These are phyloP conservation scores for Artemisia argyi DNA, from an alignment of 129 eudicot species.

Conservation along the genomic window DNA sequence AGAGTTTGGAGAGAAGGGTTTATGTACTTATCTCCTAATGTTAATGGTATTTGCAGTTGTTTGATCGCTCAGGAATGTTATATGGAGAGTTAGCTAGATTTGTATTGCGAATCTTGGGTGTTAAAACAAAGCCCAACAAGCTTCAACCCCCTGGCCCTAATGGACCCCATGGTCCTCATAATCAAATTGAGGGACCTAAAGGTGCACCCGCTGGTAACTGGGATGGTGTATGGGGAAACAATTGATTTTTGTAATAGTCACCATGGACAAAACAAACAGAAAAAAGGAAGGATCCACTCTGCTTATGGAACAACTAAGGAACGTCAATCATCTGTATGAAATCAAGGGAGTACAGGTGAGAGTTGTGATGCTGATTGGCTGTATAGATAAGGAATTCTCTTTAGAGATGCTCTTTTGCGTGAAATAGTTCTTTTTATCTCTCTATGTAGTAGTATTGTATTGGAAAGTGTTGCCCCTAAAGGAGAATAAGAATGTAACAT, in stretches of 20 bases:
- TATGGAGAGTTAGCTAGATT: conserved; percentile 92
- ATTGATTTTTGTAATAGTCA: conserved; percentile 14
- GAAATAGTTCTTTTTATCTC: conserved; percentile 11
- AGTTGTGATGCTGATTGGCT: conserved; percentile 20
- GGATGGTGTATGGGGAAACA: conserved; percentile 88
- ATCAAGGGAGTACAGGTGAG: conserved; percentile 19
- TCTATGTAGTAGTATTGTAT: conserved; percentile 25
- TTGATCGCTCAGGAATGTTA: conserved; percentile 80
- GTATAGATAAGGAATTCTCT: conserved; percentile 37
- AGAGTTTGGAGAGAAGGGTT: too few relatives aligned
- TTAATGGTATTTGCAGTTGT: conserved; percentile 51
- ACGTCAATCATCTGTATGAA: conserved; percentile 16
- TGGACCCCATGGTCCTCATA: conserved; percentile 56
- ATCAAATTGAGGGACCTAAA: conserved; percentile 70
- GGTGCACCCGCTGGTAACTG: conserved; percentile 75
- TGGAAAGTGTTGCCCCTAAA: conserved; percentile 20
- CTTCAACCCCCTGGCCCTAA: conserved; percentile 59
- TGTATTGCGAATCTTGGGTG: conserved; percentile 72
- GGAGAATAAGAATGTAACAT: conserved; percentile 29
- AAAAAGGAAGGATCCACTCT: conserved; percentile 12
- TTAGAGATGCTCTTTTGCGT: conserved; percentile 26
- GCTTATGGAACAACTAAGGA: not conserved
- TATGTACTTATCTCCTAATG: not conserved
- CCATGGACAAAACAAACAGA: conserved; percentile 17
- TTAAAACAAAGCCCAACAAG: conserved; percentile 63